Percentiles rank a stretch among this genome's conserved stretches.
phyloP scores from a whole-genome alignment of 108 stramenopile genomes.

The Skeletonema marinoi region DNA sequence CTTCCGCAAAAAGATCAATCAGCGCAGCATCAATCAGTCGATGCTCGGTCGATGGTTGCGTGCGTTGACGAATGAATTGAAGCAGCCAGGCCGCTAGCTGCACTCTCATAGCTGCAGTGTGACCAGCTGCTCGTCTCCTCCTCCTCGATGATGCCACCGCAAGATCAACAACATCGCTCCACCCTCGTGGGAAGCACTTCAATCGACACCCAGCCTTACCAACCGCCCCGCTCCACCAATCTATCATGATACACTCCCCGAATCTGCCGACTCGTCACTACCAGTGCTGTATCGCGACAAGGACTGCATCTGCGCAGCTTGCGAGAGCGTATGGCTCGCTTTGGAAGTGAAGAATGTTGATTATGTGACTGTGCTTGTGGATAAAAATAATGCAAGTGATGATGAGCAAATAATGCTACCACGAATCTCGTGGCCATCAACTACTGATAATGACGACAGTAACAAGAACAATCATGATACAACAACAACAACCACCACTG shows the following conservation, averaged over 20 bases:
- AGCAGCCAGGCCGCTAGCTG: too few relatives aligned
- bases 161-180: too few relatives aligned
- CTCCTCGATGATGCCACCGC: too few relatives aligned
- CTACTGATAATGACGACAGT: too few relatives aligned
- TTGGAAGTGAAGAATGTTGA: constrained; percentile 39
- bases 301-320: constrained; percentile 27
- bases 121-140: too few relatives aligned
- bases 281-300: constrained; percentile 39
- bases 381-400: background rate
- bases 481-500: background rate
- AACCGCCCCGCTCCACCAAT: constrained; percentile 16
- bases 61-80: too few relatives aligned
- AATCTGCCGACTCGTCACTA: background rate
- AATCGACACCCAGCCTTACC: constrained; percentile 11
- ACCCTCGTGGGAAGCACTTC: constrained; percentile 18
- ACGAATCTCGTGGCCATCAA: constrained; percentile 14
- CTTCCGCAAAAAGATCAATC: too few relatives aligned
- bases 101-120: too few relatives aligned
- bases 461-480: background rate
- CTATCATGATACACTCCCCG: constrained; percentile 11
- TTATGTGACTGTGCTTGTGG: constrained; percentile 33
- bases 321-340: constrained; percentile 34
- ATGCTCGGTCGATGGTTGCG: too few relatives aligned
- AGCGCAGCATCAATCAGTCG: too few relatives aligned
- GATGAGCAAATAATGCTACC: background rate